Base-by-base conservation (phyloP, 495 filamentous ascomycete genomes). In the Lindgomyces ingoldianus region DNA sequence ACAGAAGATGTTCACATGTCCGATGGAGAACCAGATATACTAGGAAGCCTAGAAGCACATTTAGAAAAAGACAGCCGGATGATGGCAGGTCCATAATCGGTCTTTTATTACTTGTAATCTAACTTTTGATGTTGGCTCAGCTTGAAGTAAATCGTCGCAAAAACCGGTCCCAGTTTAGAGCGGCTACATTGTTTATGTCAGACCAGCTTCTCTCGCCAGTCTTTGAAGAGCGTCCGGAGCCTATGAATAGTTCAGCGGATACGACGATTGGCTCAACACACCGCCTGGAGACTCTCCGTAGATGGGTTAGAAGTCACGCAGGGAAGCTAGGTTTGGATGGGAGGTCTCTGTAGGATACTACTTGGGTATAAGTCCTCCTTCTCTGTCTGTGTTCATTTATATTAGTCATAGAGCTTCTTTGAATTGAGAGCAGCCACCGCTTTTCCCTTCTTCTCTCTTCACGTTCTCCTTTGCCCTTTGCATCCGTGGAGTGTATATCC, bases 1-100 rank as follows among this genome's bases (percentile, higher is more conserved):
- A 24, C 59, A 3, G 60, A 68, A 39, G 72, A 73, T 2, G 52
- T 55, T 2, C 57, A 58, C 1, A 64, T 66, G 25, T 60, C 70
- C n/a, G 76, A 77, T 42, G 74, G 69, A 33, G 77, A 78, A 26
- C 67, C 72, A 4, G 77, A 79, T 65, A 42, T 79, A 21, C 67
- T 78, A 14, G 77, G 75, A 2, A 77, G 72, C 60, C 64, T 79
- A 26, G 76, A 78, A 52, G 71, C 70, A 51, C 70, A 74, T 25
- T 62, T 79, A 21, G 72, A 74, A 22, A 57, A 67, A 29, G 67
- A 72, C 3, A 60, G 66, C 49, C 49, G 63, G 47, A 33, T 30
- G 14, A 49, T 55, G 30, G 60, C 53, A 27, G 54, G 30, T 48
- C 24, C 53, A 8, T 63, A 29, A 41, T 21, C 54, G 25, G 49